Conservation (phyloP, 768 basidiomycete species). For the Suillus bovinus region DNA sequence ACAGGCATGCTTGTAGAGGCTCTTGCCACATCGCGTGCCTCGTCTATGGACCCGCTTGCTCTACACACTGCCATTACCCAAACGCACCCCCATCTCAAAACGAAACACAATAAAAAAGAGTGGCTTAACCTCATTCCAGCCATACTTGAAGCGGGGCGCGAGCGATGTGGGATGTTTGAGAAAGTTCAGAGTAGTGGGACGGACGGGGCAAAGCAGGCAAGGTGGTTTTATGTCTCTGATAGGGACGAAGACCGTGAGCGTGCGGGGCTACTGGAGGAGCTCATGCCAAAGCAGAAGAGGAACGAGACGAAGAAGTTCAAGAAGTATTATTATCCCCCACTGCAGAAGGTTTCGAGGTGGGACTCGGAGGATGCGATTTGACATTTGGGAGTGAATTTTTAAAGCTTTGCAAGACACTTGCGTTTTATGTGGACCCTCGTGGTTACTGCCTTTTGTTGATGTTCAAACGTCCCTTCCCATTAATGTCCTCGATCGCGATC, state of each 20-base stretch:
- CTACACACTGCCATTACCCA: conserved; percentile 54
- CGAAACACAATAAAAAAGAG: conserved; percentile 34
- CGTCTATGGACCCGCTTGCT: conserved; percentile 55
- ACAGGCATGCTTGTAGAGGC: conserved; percentile 70
- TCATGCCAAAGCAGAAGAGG: conserved; percentile 78
- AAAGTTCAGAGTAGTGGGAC: conserved; percentile 65
- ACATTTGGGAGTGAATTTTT: not conserved
- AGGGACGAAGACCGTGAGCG: conserved; percentile 69
- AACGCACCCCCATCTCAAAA: conserved; percentile 52
- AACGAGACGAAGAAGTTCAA: conserved; percentile 82
- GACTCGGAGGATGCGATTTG: conserved; percentile 62
- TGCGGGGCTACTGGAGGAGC: conserved; percentile 62
- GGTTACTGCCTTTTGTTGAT: not conserved
- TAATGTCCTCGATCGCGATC: not conserved
- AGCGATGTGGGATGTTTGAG: conserved; percentile 64
- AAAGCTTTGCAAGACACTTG: not conserved
- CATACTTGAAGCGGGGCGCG: conserved; percentile 47
- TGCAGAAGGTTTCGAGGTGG: conserved; percentile 73
- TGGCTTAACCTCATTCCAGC: conserved; percentile 52
- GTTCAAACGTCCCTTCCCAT: not conserved
- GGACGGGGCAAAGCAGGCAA: conserved; percentile 53
- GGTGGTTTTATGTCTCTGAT: conserved; percentile 81
- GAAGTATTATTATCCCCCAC: conserved; percentile 79
- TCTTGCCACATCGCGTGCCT: conserved; percentile 71
- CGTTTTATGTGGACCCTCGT: not conserved